Base-by-base conservation (phyloP, 345 rosid genomes). In the Gossypium stocksii region DNA sequence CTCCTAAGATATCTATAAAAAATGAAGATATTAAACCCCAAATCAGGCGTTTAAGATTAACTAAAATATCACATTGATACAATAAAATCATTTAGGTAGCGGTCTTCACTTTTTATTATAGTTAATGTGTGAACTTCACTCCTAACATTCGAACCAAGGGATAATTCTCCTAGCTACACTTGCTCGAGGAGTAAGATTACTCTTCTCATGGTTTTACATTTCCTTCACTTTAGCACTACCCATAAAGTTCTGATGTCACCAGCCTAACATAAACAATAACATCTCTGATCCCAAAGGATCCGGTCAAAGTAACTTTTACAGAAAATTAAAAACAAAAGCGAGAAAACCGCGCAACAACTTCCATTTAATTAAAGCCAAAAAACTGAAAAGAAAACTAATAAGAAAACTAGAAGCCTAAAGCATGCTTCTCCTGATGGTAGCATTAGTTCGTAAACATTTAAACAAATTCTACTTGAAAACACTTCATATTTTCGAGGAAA, bases 401-500 rank as follows among this genome's bases (percentile, higher is more conserved):
- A 63, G 10, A 17, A 41, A 41, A 64, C 8, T 10, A 12, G 57
- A 49, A 68, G 27, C 29, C 59, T 49, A 51, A 68, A 16, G 27
- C 16, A 17, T 51, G 43, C 9, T 8, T 22, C 57, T 15, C 2
- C 22, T 68, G 59, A 49, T 49, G 22, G 43, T 4, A 27, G 25
- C 72, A 69, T 25, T 51, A 17, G 16, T 69, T 51, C 58, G 15
- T 69, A 29, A 16, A 23, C 45, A 51, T 51, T 51, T 9, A 51
- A n/a, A 56, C 11, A 22, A 14, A 8, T 56, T 61, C 41, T 48
- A 73, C 49, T 49, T 61, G 46, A 48, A 46, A 61, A 25, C 58
- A 61, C n/a, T 25, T 44, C 58, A 34, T 73, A 61, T 45, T 60
- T 38, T 45, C 67, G 66, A 15, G 68, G 44, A 60, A 61, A 60